Evolutionary conservation across 2,329 filamentous ascomycete genomes (phyloP).

Genomic region (Ophiosphaerella herpotricha): DNA sequence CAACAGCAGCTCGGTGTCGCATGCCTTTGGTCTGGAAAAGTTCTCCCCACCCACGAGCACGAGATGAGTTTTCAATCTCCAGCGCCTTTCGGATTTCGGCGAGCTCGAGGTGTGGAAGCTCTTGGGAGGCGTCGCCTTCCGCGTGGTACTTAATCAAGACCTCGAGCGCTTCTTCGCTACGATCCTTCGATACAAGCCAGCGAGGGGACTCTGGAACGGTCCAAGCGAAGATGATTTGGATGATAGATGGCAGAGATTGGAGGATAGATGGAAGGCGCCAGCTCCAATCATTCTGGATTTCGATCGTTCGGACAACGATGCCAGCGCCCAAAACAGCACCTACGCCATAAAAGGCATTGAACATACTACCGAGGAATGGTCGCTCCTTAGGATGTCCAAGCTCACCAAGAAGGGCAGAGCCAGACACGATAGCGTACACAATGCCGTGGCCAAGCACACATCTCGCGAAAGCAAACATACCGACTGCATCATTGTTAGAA

Average conservation of each 20-base stretch:
- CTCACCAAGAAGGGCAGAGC: slow-evolving; percentile 67
- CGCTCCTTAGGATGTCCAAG: slow-evolving; percentile 71
- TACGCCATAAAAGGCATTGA: slow-evolving; percentile 70
- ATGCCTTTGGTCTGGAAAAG: slow-evolving; percentile 67
- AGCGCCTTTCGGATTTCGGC: slow-evolving; percentile 69
- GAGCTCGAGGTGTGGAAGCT: slow-evolving; percentile 68
- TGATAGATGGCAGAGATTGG: slow-evolving; percentile 64
- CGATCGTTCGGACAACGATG: slow-evolving; percentile 66
- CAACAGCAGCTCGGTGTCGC: slow-evolving; percentile 65
- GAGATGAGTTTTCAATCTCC: slow-evolving; percentile 59
- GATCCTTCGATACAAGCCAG: slow-evolving; percentile 68
- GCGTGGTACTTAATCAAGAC: slow-evolving; percentile 69
- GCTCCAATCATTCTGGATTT: slow-evolving; percentile 64
- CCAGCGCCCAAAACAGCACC: slow-evolving; percentile 62
- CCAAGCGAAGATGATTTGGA: slow-evolving; percentile 68
- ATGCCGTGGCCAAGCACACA: slow-evolving; percentile 71
- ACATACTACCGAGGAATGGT: slow-evolving; percentile 67
- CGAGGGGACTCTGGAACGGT: slow-evolving; percentile 67
- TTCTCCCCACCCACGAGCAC: slow-evolving; percentile 61
- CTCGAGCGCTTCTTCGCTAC: slow-evolving; percentile 63
- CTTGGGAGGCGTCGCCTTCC: slow-evolving; percentile 58
- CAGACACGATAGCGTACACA: slow-evolving; percentile 66
- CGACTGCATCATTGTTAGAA: slow-evolving; percentile 20
- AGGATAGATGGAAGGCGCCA: slow-evolving; percentile 70
- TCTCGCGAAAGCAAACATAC: slow-evolving; percentile 63